Evolutionary conservation across 192 early-diverging fungal species (phyloP), one percentile per base, ranked within the genome.

Genomic region (Phycomyces nitens): DNA sequence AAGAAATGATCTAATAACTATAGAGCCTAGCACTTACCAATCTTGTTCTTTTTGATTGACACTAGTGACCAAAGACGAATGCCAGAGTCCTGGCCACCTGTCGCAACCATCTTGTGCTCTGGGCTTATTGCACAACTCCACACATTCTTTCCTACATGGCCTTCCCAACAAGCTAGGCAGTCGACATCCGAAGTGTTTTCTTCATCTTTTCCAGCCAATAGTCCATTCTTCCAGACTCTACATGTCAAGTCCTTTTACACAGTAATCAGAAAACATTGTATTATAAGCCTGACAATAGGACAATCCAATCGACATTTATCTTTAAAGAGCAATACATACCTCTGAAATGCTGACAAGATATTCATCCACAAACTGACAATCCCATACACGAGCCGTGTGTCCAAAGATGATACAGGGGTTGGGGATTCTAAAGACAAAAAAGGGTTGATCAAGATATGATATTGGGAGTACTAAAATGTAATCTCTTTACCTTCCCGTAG

Each of bases 51-150:
- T 49, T 72, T 73, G 12, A 86, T 75, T 5, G 77, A 70, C n/a
- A 58, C 64, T 24, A 90, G 58, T 9, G 83, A 77, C 89, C 92
- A 94, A 0, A 92, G 65, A 11, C 87, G 80, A 44, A 95, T 79
- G 4, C 89, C 92, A 1, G 88, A 84, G 70, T 95, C 93, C 26
- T 86, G 86, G 0, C 91, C 93, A 20, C 93, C 93, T 5, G 89
- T 87, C 5, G 84, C 89, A 16, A 89, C 80, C 18, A 81, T 62
- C 3, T 70, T 67, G 27, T 71, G 61, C 2, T 59, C 70, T 0
- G 80, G 83, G 60, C 73, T 77, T 6, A 90, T 75, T 2, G 89
- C 91, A 14, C 91, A 70, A 26, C 88, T 80, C 93, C 93, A 95
- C 4, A 91, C 83, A 62, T 89, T 91, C 66, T 90, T 93, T 20